Conservation (phyloP, 2,329 filamentous ascomycete genomes). For the Chaetomium sp. region DNA sequence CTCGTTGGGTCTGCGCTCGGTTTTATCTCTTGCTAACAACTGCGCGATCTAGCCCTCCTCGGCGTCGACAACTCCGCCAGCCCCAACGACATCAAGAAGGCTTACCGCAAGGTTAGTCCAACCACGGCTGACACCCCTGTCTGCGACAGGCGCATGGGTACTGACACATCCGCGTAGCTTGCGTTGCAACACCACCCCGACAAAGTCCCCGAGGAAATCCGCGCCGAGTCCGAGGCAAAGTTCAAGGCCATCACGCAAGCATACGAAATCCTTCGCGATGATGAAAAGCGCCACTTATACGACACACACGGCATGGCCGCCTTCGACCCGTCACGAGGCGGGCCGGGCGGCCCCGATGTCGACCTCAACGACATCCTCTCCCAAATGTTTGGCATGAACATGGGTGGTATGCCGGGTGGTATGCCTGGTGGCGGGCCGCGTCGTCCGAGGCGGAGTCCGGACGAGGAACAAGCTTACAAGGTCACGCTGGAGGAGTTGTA, state of each 20-base stretch:
- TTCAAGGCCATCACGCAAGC: constrained; percentile 93
- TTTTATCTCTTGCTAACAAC: constrained; percentile 3
- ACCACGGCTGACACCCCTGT: neutral
- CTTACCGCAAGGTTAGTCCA: constrained; percentile 76
- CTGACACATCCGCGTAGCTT: constrained; percentile 46
- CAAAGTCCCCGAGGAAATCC: constrained; percentile 82
- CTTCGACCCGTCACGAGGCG: constrained; percentile 71
- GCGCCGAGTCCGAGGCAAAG: constrained; percentile 76
- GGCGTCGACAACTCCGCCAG: constrained; percentile 65
- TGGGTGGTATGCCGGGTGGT: constrained; percentile 41
- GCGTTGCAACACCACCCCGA: constrained; percentile 88
- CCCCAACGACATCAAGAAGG: constrained; percentile 84
- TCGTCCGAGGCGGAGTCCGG: constrained; percentile 63
- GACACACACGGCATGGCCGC: constrained; percentile 94
- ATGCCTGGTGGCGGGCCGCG: constrained; percentile 48
- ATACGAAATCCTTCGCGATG: constrained; percentile 96
- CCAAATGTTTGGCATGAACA: constrained; percentile 82
- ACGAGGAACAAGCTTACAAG: constrained; percentile 87
- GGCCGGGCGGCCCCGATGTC: constrained; percentile 59
- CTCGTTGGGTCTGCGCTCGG: neutral
- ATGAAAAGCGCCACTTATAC: constrained; percentile 86
- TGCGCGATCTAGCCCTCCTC: constrained; percentile 58
- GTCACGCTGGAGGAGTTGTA: constrained; percentile 92
- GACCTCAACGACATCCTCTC: constrained; percentile 89
- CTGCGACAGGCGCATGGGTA: neutral